These are phyloP conservation scores for Clonostachys byssicola DNA, from an alignment of 2,329 filamentous ascomycete genomes.

Conservation along the genomic window DNA sequence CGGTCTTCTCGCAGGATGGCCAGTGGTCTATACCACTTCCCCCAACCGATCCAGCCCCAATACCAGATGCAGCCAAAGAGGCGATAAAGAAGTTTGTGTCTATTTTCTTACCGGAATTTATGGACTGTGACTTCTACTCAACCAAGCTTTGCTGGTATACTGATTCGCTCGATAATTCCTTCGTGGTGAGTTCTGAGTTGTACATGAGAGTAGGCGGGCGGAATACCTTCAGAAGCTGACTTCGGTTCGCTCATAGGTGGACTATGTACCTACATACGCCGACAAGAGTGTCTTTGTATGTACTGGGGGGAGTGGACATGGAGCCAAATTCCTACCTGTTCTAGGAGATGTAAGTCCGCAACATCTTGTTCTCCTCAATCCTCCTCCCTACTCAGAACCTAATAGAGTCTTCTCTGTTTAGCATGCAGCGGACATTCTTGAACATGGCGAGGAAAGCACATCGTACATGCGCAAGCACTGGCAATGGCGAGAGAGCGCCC, in stretches of 20 bases:
- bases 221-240: too few species aligned
- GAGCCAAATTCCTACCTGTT: slow-evolving; percentile 25
- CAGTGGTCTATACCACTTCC: slow-evolving; percentile 22
- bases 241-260: slow-evolving; percentile 12
- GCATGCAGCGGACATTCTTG: slow-evolving; percentile 23
- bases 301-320: slow-evolving; percentile 27
- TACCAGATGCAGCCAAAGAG: slow-evolving; percentile 10
- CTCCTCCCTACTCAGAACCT: too few species aligned
- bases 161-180: slow-evolving; percentile 24
- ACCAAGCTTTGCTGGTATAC: slow-evolving; percentile 26
- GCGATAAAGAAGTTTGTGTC: slow-evolving; percentile 11
- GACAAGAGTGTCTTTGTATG: slow-evolving; percentile 23
- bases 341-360: slow-evolving; percentile 17
- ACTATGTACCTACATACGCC: slow-evolving; percentile 20
- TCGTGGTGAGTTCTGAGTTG: slow-evolving; percentile 10
- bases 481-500: slow-evolving; percentile 16
- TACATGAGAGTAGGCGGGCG: too few species aligned
- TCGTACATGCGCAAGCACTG: slow-evolving; percentile 22
- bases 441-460: slow-evolving; percentile 13
- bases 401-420: slow-evolving; percentile 1
- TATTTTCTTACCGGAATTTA: slow-evolving; percentile 19
- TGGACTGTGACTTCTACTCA: slow-evolving; percentile 11
- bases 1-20: slow-evolving; percentile 18
- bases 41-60: slow-evolving; percentile 4
- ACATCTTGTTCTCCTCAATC: neutral